Evolutionary conservation across 495 filamentous ascomycete genomes (phyloP), one percentile per base, ranked within the genome.

Genomic region (Aspergillus kassunensis): DNA sequence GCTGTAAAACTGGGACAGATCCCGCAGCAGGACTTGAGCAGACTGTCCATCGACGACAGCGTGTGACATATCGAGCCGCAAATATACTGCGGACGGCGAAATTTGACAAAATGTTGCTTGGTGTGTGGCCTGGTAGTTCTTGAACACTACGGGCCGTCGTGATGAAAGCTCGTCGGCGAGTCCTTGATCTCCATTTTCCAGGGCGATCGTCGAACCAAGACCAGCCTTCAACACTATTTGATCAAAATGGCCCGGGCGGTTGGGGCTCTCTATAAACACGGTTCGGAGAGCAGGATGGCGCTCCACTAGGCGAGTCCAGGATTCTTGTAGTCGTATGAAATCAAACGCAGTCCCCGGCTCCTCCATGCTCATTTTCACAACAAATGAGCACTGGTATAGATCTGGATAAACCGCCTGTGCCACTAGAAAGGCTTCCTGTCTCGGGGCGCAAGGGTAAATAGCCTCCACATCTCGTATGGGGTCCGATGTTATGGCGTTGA

Each of bases 31-130:
- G 6, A 52, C 41, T 16, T 44, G 31, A 13, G 49, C 49, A 10
- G 49, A 52, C 40, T 44, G 49, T 11, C 49, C 49, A 37, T 52
- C 49, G 3, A 52, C 40, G 7, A 52, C 39, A 4, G 49, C 49
- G 23, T 52, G 49, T 16, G 49, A 52, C 40, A 52, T 52, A 19
- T 52, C 49, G 9, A 52, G 10, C 9, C 49, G 49, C 11, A 52
- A 13, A 25, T 27, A 52, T 13, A 29, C 30, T 6, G 40, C 27
- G 30, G 33, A 52, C 0, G 41, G 39, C 13, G 49, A 52, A 18
- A 39, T 45, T 30, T 27, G 12, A 25, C 49, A 52, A 27, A 52
- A n/a, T 0, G 49, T 37, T 0, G 29, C 40, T 21, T 52, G 21
- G n/a, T 52, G 49, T 3, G 49, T 52, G 6, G 25, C 10, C 6